Percentiles rank a stretch among this genome's conserved stretches.
Conservation (phyloP, 371 early-diverging fungal species). For the Apophysomyces sp. region DNA sequence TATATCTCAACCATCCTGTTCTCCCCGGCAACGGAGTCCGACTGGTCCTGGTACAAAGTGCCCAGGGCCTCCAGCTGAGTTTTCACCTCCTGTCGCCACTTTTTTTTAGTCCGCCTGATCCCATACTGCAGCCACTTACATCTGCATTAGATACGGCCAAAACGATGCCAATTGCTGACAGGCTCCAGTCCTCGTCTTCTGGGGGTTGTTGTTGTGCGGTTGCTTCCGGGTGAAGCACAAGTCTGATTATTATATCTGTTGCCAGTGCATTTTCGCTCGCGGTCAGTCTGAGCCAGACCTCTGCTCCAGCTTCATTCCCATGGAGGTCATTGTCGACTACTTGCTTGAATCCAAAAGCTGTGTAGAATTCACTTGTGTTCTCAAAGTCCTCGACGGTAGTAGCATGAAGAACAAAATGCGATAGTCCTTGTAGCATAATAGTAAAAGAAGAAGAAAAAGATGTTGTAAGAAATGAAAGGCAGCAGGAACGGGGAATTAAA, state of each 20-base stretch:
- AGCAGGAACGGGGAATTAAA: too few relatives aligned
- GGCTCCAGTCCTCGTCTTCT: slow-evolving; percentile 28
- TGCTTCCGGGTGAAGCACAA: slow-evolving; percentile 24
- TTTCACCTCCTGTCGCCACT: slow-evolving; percentile 26
- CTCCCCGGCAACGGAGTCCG: slow-evolving; percentile 13
- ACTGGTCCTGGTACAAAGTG: slow-evolving; percentile 31
- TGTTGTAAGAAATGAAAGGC: background rate
- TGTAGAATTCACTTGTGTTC: slow-evolving; percentile 53
- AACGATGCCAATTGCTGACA: slow-evolving; percentile 29
- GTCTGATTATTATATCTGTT: slow-evolving; percentile 40
- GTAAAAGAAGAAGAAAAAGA: slow-evolving; percentile 3
- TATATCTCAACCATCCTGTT: slow-evolving; percentile 32
- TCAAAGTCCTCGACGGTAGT: slow-evolving; percentile 28
- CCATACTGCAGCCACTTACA: slow-evolving; percentile 14
- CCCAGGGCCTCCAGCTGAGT: slow-evolving; percentile 16
- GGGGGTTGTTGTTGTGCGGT: slow-evolving; percentile 7
- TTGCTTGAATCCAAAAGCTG: slow-evolving; percentile 52
- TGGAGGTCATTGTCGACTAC: slow-evolving; percentile 25
- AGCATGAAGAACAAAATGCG: slow-evolving; percentile 59
- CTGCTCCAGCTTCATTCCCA: slow-evolving; percentile 11
- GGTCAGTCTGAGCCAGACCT: slow-evolving; percentile 46
- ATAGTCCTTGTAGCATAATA: slow-evolving; percentile 42
- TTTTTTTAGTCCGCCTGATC: background rate
- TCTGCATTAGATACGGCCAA: slow-evolving; percentile 24
- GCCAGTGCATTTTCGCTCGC: slow-evolving; percentile 17